Base-by-base conservation (phyloP, 2,329 filamentous ascomycete species). In the Curvularia verruculosa region DNA sequence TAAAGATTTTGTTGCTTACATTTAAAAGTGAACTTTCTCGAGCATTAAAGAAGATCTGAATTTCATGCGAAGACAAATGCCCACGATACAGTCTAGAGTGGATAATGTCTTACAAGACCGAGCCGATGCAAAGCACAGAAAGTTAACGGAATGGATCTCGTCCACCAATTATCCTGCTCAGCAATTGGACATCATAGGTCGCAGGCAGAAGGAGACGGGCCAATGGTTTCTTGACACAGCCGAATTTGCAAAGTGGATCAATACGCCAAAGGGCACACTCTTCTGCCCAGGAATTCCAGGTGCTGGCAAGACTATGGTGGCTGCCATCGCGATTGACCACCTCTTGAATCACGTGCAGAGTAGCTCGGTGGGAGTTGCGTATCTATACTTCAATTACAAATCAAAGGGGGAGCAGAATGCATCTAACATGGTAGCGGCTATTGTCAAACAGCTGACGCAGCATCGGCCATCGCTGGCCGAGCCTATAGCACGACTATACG, bases 231-330 rank as follows among this genome's bases (percentile, higher is more conserved):
- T 84, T 0, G 60, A 77, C 3, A 79, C 78, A 0, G 37, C 52
- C 15, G 54, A 66, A 28, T 54, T 66, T 6, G 7, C 52, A 7
- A 7, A 10, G 1, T 67, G 60, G 64, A 15, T 64, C 15, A 3
- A 43, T 15, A 21, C 39, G 0, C 29, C 58, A 0, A 60, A 62
- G 1, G 57, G 72, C 21, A 79, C 69, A 0, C 58, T 84, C 0
- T 82, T 36, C 15, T 36, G 34, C 34, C 34, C 34, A 8, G 34
- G 34, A 36, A 36, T 36, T 36, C 34, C 34, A 81, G 81, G 82
- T 3, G 78, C 80, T 0, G 81, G 82, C 1, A 84, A 84, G 64
- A 83, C 81, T 0, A 80, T 82, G 3, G 51, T 81, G 0, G 66
- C 78, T 0, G 75, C 80, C 0, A 74, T 78, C 9, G 73, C 80